Evolutionary conservation across 2,329 filamentous ascomycete genomes (phyloP).

Genomic region (Atkinsonella texensis): DNA sequence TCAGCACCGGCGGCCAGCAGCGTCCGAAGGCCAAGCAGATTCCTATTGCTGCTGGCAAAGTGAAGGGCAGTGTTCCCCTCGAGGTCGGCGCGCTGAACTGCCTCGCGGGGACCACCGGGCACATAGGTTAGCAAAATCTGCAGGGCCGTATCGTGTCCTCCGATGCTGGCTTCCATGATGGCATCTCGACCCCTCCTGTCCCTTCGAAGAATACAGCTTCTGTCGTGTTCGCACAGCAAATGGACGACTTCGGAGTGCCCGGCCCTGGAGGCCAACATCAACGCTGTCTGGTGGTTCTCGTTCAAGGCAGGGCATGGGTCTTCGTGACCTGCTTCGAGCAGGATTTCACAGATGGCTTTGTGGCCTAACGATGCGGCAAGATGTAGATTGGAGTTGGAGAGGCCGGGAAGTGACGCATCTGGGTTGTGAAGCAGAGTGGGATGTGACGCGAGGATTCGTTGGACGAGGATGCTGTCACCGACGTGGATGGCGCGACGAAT

Average conservation of each 20-base stretch:
- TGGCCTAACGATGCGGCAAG: slow-evolving; percentile 65
- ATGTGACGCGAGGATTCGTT: slow-evolving; percentile 64
- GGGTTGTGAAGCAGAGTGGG: slow-evolving; percentile 66
- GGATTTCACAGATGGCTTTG: slow-evolving; percentile 53
- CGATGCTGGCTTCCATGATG: slow-evolving; percentile 51
- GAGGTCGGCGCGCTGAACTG: slow-evolving; percentile 47
- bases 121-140: slow-evolving; percentile 52
- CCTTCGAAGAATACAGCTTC: slow-evolving; percentile 48
- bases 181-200: slow-evolving; percentile 62
- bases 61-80: slow-evolving; percentile 81
- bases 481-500: slow-evolving; percentile 71
- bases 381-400: slow-evolving; percentile 76
- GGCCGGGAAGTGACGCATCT: slow-evolving; percentile 52
- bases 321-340: slow-evolving; percentile 68
- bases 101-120: slow-evolving; percentile 38
- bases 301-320: slow-evolving; percentile 62
- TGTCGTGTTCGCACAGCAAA: slow-evolving; percentile 53
- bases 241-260: slow-evolving; percentile 66
- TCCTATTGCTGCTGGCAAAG: slow-evolving; percentile 73
- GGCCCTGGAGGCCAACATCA: slow-evolving; percentile 62
- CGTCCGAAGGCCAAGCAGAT: slow-evolving; percentile 64
- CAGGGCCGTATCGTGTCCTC: slow-evolving; percentile 52
- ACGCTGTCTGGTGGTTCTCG: slow-evolving; percentile 65
- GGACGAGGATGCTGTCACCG: slow-evolving; percentile 59
- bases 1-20: slow-evolving; percentile 70